A percentile compares a stretch with the other conserved stretches of the same genome.
Evolutionary conservation across 805 yeast genomes (phyloP).

Genomic region (Peterozyma toletana): DNA sequence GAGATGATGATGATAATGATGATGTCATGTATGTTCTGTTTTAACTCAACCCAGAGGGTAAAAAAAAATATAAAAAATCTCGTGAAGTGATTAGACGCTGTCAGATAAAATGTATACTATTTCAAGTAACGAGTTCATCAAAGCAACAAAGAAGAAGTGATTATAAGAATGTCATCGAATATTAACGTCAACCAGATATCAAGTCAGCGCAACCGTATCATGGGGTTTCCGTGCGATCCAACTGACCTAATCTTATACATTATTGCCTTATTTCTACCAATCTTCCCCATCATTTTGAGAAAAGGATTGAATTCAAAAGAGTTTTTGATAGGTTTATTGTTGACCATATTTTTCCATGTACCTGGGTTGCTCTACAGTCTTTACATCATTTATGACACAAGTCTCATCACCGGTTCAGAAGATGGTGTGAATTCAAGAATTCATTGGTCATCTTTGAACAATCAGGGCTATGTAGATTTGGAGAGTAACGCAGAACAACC

Average conservation of each 20-base stretch:
- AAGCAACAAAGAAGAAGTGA: neutral
- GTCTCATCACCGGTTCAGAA: conserved; percentile 16
- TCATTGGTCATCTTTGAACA: neutral
- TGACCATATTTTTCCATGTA: conserved; percentile 40
- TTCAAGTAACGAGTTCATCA: neutral
- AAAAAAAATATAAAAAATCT: neutral
- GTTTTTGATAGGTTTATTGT: conserved; percentile 31
- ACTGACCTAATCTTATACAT: conserved; percentile 52
- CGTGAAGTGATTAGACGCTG: neutral
- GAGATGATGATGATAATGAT: too few species aligned
- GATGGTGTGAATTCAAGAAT: conserved; percentile 12
- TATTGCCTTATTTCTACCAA: conserved; percentile 63
- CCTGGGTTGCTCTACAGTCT: conserved; percentile 46
- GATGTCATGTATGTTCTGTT: too few species aligned
- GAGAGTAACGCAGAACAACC: neutral
- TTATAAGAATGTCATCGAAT: neutral
- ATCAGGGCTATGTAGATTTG: conserved; percentile 5
- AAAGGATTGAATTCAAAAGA: conserved; percentile 55
- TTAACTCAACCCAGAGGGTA: too few species aligned
- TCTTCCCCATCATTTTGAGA: conserved; percentile 63
- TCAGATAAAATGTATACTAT: neutral
- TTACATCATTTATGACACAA: conserved; percentile 31
- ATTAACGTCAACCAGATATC: neutral
- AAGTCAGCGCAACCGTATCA: conserved; percentile 7
- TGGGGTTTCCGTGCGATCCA: conserved; percentile 14